Base-by-base conservation (phyloP, 2,329 filamentous ascomycete genomes). In the Simplicillium aogashimaense region DNA sequence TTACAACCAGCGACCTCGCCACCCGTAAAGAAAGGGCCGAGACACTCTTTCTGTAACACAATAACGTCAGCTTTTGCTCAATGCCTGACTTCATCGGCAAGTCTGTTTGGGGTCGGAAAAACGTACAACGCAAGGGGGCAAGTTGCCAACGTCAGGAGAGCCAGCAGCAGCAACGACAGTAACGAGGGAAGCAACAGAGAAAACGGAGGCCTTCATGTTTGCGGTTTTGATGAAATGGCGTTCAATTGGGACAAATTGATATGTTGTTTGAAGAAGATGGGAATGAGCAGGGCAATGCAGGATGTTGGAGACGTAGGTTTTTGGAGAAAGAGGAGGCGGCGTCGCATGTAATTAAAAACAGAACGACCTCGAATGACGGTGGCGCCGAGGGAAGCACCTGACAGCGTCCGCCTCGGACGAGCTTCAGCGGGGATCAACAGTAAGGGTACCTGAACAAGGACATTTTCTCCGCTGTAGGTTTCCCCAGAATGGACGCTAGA, bases 41-140 rank as follows among this genome's bases (percentile, higher is more conserved):
- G 52, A 46, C 60, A 65, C 7, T 43, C 41, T 44, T 35, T 28
- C 44, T 46, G 18, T 33, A 17, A 36, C 9, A 32, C 15, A 4
- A 28, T 11, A 28, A 5, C 33, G 10, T 28, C 29, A 17, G 35
- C 20, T 25, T n/a, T 25, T 25, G 20, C 20, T 18, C 33, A 39
- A 37, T 37, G 25, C 15, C 18, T 4, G 28, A n/a, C 12, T n/a
- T n/a, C 9, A 25, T 25, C 20, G 9, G 9, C 20, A 5, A 9
- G 33, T 30, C 14, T 20, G 7, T n/a, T 34, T n/a, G 31, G 36
- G 25, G 38, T 34, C 35, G 38, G 37, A 37, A 29, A 14, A 29
- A 59, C 63, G 39, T 59, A 66, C 63, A 43, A 63, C 62, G 45
- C 63, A 66, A 5, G 20, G 40, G 14, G 63, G 61, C 33, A 66